Evolutionary conservation across 257 asterid species (phyloP).

Genomic region (Fraxinus cuspidata): DNA sequence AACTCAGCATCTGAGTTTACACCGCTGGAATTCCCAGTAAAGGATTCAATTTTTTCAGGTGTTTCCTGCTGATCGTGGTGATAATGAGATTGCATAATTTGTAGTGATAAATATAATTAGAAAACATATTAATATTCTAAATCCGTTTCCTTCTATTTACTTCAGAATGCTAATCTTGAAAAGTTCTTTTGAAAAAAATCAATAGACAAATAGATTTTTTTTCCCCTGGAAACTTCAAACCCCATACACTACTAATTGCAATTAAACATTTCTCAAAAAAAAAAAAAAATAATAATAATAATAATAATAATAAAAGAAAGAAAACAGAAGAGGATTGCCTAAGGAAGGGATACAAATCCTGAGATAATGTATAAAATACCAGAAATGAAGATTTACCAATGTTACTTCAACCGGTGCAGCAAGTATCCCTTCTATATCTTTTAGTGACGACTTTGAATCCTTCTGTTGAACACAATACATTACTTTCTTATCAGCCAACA

Average conservation of each 20-base stretch:
- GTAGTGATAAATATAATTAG: neutral
- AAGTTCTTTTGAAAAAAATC: neutral
- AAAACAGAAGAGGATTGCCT: neutral
- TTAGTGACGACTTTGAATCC: slow-evolving; percentile 32
- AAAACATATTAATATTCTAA: neutral
- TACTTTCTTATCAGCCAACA: slow-evolving; percentile 29
- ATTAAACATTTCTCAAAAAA: slow-evolving; percentile 12
- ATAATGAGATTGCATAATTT: neutral
- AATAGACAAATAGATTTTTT: neutral
- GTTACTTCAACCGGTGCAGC: slow-evolving; percentile 25
- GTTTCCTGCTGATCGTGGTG: slow-evolving; percentile 37
- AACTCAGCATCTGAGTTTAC: slow-evolving; percentile 33
- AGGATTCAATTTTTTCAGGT: slow-evolving; percentile 22
- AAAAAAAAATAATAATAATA: neutral
- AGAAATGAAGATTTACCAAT: slow-evolving; percentile 30
- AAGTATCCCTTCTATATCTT: slow-evolving; percentile 30
- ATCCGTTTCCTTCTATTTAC: neutral
- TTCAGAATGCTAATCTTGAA: slow-evolving; percentile 20
- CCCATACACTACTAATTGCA: neutral
- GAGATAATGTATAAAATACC: slow-evolving; percentile 17
- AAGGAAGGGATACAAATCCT: neutral
- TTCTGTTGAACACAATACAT: slow-evolving; percentile 26
- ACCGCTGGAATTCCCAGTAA: slow-evolving; percentile 21
- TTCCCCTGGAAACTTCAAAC: neutral
- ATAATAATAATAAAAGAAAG: no score